Evolutionary conservation across 805 yeast species (phyloP), one percentile per base, ranked within the genome.

Genomic region (Candida taoyuanica): DNA sequence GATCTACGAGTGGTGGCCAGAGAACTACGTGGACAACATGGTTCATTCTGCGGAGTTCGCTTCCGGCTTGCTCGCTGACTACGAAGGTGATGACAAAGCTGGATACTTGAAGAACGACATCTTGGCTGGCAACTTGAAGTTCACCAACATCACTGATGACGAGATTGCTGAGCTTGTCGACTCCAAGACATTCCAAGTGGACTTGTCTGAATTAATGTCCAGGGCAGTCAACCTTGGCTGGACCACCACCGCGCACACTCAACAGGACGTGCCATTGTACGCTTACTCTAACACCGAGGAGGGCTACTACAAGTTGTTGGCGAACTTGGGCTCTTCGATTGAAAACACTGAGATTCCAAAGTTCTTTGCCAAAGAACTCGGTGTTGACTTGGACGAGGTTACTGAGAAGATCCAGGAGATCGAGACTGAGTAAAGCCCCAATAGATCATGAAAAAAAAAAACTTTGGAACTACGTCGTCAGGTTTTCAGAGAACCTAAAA

Each of bases 161-260:
- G 95, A 86, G 43, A 58, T 80, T 15, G 54, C 60, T 8, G 52
- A 46, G 2, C 56, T 82, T 9, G 47, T 76, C 24, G 46, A 58
- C 5, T 52, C 65, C 18, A 50, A 57, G 20, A 46, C 50, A 6
- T 48, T 67, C 5, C 45, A 43, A 8, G 76, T 78, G 40, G 65
- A 69, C 25, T 60, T 87, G 41, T 80, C 82, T 53, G 67, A 75
- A 36, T 70, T 88, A 73, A 70, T 86, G 16, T 82, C 95, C 2
- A 52, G 62, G 13, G 73, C 93, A 40, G 85, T 96, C 0, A 83
- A 84, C 60, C 73, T 87, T 28, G 96, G 96, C 17, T 89, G 96
- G 96, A 73, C 94, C n/a, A 85, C 96, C 0, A 89, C 85, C 50
- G 97, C 96, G 21, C 98, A 89, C 61, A 79, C 94, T 12, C 96